phyloP scores from a whole-genome alignment of 176 grass and related monocot genomes.

The Triticum dicoccoides region DNA sequence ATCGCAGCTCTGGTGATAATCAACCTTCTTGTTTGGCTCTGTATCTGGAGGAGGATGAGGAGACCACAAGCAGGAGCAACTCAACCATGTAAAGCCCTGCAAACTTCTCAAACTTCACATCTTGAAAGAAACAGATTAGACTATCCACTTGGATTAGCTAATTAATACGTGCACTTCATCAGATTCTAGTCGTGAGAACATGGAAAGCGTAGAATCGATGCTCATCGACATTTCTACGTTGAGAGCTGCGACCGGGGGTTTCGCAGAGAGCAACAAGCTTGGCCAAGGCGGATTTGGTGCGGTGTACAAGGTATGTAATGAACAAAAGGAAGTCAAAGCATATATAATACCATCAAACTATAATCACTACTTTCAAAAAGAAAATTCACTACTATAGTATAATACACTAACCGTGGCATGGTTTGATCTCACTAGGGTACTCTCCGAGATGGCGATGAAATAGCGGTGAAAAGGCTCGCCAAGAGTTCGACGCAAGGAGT shows the following conservation, averaged over 20 bases:
- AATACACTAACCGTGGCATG: background rate
- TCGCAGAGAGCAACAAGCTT: conserved; percentile 42
- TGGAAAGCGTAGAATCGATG: conserved; percentile 27
- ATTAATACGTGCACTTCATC: background rate
- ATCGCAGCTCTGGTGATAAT: conserved; percentile 25
- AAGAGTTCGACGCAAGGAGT: conserved; percentile 18
- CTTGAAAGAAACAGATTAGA: background rate
- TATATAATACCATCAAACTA: background rate
- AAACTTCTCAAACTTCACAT: background rate
- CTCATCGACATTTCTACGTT: conserved; percentile 38
- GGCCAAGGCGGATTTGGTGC: conserved; percentile 43
- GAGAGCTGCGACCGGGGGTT: conserved; percentile 31
- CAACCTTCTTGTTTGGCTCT: conserved; percentile 32
- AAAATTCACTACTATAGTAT: too few species aligned
- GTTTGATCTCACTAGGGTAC: conserved; percentile 2
- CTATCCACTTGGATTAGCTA: background rate
- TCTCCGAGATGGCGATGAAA: conserved; percentile 21
- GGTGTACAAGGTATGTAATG: conserved; percentile 44
- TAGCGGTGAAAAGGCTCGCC: conserved; percentile 36
- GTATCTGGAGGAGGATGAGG: background rate
- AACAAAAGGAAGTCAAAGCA: background rate
- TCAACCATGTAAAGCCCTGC: conserved; percentile 21
- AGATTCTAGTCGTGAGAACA: conserved; percentile 8
- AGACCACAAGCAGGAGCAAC: background rate
- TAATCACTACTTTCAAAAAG: background rate